Conservation (phyloP, 2,329 filamentous ascomycete species). For the Aspergillus sp. region DNA sequence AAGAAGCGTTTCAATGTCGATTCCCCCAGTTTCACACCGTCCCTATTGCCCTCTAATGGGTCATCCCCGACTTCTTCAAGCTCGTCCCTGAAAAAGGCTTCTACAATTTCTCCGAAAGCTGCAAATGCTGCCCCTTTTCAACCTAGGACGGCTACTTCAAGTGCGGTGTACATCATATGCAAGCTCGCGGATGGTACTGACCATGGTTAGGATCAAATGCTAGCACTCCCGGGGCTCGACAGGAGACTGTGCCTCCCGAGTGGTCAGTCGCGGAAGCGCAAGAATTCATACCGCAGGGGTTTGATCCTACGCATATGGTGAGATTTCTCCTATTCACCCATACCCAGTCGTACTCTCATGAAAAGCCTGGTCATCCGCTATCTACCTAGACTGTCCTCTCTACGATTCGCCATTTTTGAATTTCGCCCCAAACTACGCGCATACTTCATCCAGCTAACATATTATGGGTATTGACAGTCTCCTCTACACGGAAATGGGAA, state of each 20-base stretch:
- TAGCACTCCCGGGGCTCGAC: conserved; percentile 40
- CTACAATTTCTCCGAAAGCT: conserved; percentile 78
- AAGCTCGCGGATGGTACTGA: conserved; percentile 20
- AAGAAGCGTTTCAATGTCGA: conserved; percentile 89
- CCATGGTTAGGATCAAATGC: conserved; percentile 39
- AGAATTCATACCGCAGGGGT: conserved; percentile 56
- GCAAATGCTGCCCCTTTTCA: conserved; percentile 73
- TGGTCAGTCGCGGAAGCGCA: conserved; percentile 48
- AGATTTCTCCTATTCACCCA: conserved; percentile 21
- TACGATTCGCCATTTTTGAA: background rate
- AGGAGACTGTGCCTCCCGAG: conserved; percentile 42
- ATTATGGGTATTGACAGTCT: conserved; percentile 23
- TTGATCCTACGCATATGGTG: conserved; percentile 51
- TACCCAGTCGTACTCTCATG: background rate
- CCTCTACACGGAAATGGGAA: conserved; percentile 50
- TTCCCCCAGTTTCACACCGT: conserved; percentile 89
- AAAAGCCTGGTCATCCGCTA: background rate
- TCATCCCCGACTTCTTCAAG: conserved; percentile 26
- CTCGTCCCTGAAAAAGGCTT: conserved; percentile 60
- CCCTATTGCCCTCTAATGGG: conserved; percentile 42
- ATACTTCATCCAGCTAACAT: background rate
- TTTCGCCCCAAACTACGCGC: background rate
- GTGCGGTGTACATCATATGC: conserved; percentile 27
- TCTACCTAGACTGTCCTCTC: background rate
- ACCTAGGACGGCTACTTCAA: conserved; percentile 42